phyloP scores from a whole-genome alignment of 2,329 filamentous ascomycete genomes.

The Aspergillus awamori region DNA sequence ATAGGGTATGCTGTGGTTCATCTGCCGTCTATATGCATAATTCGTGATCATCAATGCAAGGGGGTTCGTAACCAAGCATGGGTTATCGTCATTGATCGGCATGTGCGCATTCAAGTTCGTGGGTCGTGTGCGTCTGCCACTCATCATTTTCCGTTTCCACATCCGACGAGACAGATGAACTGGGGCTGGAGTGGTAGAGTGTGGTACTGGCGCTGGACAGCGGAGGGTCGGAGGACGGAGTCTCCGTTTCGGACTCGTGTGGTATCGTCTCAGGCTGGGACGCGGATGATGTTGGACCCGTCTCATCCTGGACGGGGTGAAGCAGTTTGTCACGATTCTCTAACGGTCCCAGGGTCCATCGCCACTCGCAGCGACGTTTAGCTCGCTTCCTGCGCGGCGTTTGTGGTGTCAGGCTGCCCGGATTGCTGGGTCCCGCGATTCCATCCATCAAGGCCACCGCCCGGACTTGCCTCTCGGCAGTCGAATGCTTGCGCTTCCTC shows the following conservation, averaged over 20 bases:
- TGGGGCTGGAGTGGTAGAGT: constrained; percentile 11
- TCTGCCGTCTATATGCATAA: constrained; percentile 22
- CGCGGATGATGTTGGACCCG: not conserved
- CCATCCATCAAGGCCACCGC: constrained; percentile 45
- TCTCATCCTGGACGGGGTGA: constrained; percentile 6
- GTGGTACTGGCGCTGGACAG: constrained; percentile 12
- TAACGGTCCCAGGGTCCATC: constrained; percentile 59
- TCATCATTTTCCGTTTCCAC: constrained; percentile 5
- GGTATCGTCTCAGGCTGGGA: constrained; percentile 8
- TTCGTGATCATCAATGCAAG: constrained; percentile 20
- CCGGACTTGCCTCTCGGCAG: constrained; percentile 41
- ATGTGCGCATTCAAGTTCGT: constrained; percentile 14
- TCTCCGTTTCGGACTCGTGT: constrained; percentile 10
- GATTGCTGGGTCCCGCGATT: constrained; percentile 49
- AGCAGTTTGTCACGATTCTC: constrained; percentile 15
- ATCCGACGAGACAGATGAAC: constrained; percentile 12
- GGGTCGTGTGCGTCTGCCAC: constrained; percentile 11
- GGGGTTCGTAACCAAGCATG: not conserved
- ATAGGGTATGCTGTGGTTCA: not conserved
- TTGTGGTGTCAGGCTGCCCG: constrained; percentile 46
- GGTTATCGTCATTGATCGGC: constrained; percentile 11
- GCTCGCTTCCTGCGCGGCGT: constrained; percentile 57
- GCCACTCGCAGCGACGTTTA: constrained; percentile 59
- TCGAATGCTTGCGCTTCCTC: constrained; percentile 41
- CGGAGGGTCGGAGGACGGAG: constrained; percentile 6